Conservation (phyloP, 2,329 filamentous ascomycete species). For the Coniochaeta sp. region DNA sequence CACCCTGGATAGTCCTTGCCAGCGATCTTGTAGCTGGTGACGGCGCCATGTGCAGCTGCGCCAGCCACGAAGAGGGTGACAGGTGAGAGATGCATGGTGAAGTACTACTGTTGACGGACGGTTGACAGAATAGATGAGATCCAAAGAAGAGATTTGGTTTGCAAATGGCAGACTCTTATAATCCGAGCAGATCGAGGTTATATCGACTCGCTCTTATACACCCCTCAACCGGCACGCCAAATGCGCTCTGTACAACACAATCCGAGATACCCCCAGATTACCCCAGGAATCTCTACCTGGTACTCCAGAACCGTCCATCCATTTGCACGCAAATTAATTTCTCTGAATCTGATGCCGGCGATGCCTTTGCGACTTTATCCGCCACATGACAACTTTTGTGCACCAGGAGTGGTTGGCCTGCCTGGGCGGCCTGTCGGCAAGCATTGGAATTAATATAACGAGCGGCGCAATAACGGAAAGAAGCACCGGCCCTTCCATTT, state of each 20-base stretch:
- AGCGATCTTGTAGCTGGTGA: slow-evolving; percentile 4
- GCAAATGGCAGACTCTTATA: not conserved
- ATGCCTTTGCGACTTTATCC: not conserved
- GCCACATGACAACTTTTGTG: not conserved
- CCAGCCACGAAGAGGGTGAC: not conserved
- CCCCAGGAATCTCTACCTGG: not conserved
- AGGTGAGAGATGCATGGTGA: not conserved
- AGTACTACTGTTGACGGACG: not conserved
- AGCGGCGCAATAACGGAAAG: not conserved
- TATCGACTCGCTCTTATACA: not conserved
- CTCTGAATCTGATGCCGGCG: not conserved
- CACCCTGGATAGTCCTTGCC: slow-evolving; percentile 3
- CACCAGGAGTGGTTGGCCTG: not conserved
- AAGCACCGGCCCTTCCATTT: slow-evolving; percentile 1
- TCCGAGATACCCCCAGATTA: not conserved
- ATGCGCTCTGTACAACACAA: not conserved
- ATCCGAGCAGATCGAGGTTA: not conserved
- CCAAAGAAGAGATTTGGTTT: not conserved
- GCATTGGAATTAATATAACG: not conserved
- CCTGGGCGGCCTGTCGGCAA: not conserved
- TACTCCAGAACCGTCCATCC: not conserved
- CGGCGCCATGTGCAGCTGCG: not conserved
- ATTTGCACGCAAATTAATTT: not conserved
- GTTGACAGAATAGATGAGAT: not conserved
- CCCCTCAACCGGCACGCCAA: not conserved